Conservation (phyloP, 208 protist species). For the Trichomonas gallinae region DNA sequence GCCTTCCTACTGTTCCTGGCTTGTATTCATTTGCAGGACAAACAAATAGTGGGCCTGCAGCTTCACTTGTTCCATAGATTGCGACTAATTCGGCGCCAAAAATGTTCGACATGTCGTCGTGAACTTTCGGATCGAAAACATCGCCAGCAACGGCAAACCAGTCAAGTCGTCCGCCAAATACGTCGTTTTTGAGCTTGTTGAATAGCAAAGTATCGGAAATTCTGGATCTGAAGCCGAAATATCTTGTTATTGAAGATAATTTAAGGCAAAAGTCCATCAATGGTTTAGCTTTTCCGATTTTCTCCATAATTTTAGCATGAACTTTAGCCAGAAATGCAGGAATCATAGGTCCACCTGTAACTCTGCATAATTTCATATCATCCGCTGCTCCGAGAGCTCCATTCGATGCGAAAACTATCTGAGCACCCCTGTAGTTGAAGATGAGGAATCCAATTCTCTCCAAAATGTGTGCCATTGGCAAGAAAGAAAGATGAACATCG, state of each 20-base stretch:
- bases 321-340: background rate
- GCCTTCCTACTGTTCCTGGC: background rate
- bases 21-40: background rate
- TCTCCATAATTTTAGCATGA: background rate
- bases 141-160: conserved; percentile 8
- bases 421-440: background rate
- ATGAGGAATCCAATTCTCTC: background rate
- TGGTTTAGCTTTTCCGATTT: background rate
- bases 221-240: background rate
- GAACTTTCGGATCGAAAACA: background rate
- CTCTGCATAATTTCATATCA: background rate
- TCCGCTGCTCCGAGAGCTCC: background rate
- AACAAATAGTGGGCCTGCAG: background rate
- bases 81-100: background rate
- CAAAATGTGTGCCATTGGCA: background rate
- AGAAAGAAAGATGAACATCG: background rate
- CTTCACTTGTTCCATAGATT: background rate
- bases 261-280: background rate
- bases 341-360: background rate
- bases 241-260: background rate
- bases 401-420: background rate
- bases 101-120: background rate
- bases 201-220: background rate
- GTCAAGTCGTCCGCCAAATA: background rate
- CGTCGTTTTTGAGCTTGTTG: background rate